phyloP scores from a whole-genome alignment of 1,284 basidiomycete genomes.

The Ustilago sp. region DNA sequence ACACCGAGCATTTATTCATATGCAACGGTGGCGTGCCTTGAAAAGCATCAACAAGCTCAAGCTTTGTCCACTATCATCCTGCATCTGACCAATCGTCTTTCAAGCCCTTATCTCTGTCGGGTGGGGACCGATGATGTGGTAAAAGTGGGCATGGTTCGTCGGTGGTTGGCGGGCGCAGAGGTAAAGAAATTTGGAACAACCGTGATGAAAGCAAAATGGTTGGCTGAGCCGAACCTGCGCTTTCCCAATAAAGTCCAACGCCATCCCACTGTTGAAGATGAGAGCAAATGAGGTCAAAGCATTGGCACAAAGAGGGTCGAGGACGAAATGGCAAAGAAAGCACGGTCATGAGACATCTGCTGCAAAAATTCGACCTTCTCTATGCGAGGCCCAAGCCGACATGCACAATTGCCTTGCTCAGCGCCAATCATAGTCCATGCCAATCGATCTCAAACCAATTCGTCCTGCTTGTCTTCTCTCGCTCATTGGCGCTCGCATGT shows the following conservation, averaged over 20 bases:
- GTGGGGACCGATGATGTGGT: constrained; percentile 15
- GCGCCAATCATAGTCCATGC: constrained; percentile 8
- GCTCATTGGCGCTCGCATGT: background rate
- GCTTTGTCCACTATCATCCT: constrained; percentile 4
- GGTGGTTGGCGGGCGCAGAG: background rate
- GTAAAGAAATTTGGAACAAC: background rate
- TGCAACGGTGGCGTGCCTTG: background rate
- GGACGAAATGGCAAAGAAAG: background rate
- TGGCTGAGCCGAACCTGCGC: background rate
- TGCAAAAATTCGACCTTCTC: constrained; percentile 1
- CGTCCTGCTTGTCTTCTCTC: background rate
- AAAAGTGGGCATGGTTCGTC: background rate
- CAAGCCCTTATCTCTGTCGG: constrained; percentile 19
- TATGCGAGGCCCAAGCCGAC: constrained; percentile 11
- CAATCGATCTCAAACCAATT: background rate
- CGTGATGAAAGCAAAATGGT: background rate
- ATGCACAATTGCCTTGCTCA: background rate
- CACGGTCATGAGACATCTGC: constrained; percentile 14
- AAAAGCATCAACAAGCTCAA: constrained; percentile 12
- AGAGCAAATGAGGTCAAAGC: background rate
- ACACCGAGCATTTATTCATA: constrained; percentile 2
- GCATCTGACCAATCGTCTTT: constrained; percentile 20
- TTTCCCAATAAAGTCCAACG: background rate
- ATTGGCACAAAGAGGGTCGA: background rate
- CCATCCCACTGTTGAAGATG: background rate